Evolutionary conservation across 192 early-diverging fungal species (phyloP), one percentile per base, ranked within the genome.

Genomic region (Backusella circina): DNA sequence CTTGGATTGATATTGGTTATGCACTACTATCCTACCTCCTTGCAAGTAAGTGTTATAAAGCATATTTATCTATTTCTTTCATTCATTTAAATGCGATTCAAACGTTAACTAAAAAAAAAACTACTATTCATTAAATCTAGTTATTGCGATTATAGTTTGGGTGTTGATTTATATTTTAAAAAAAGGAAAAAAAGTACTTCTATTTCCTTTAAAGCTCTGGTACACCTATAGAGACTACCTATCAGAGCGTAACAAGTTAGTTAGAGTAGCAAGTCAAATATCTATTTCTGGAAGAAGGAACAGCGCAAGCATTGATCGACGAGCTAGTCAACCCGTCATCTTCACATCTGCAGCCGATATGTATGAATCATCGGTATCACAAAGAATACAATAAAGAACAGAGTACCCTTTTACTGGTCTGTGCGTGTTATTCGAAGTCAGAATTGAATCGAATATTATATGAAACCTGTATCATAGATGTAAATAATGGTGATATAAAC

Each of bases 1-100:
- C 79, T 7, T 80, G 79, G 79, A 65, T 80, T 15, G 79, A 80
- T 18, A 77, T 71, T 5, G 79, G 69, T 0, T 80, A 80, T 65
- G 72, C 79, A 5, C 37, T 72, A 18, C 71, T 80, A 23, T 80
- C 79, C 36, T 80, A 80, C 37, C 31, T 80, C 9, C 35, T 80
- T 37, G 70, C 79, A 21, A 35, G 79, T 80, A 72, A 76, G 79
- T 75, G 18, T 36, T 35, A 7, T 33, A 37, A 10, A 23, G 2
- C 1, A 6, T 26, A 38, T 15, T 65, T 9, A n/a, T 32, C 13
- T 37, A 50, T 5, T 23, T 28, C 8, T 74, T 30, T 8, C 26
- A 28, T 61, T 61, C 8, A 28, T 26, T 70, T 71, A 12, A 28
- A 50, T 57, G 10, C 12, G 26, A 26, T 23, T 28, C 10, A 61